These are phyloP conservation scores for Proliferodiscus dingleyae DNA, from an alignment of 2,329 filamentous ascomycete genomes.

Conservation along the genomic window DNA sequence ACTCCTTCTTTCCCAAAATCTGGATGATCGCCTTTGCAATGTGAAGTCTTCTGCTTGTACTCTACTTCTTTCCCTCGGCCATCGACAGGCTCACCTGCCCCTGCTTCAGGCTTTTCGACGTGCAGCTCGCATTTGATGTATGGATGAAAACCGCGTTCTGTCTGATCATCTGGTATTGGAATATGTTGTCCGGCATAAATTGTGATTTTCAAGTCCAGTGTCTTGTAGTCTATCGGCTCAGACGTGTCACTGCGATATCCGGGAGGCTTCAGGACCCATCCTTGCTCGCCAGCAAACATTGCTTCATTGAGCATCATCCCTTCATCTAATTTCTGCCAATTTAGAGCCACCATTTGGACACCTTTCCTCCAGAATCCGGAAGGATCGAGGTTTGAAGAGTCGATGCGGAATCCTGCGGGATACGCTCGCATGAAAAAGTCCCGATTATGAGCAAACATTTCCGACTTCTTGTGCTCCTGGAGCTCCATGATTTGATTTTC, in stretches of 20 bases:
- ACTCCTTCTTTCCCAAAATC: constrained; percentile 53
- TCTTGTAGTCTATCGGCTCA: constrained; percentile 38
- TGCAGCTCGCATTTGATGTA: constrained; percentile 78
- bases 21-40: constrained; percentile 54
- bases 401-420: constrained; percentile 74
- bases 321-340: constrained; percentile 88
- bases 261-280: constrained; percentile 80
- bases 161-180: constrained; percentile 55
- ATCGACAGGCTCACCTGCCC: constrained; percentile 30
- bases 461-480: constrained; percentile 47
- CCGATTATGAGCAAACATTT: constrained; percentile 76
- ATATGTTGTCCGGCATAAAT: constrained; percentile 74
- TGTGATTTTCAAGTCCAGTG: constrained; percentile 64
- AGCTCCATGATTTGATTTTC: constrained; percentile 61
- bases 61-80: constrained; percentile 50
- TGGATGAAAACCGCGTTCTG: constrained; percentile 54
- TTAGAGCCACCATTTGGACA: constrained; percentile 85
- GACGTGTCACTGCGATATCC: constrained; percentile 54
- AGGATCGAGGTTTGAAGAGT: constrained; percentile 83
- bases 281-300: constrained; percentile 77
- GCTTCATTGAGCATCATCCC: constrained; percentile 95
- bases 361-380: constrained; percentile 82
- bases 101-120: constrained; percentile 56
- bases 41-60: constrained; percentile 56
- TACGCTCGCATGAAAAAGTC: constrained; percentile 83